Conservation (phyloP, 2,329 filamentous ascomycete species). For the Trichoderma citrinoviride region DNA sequence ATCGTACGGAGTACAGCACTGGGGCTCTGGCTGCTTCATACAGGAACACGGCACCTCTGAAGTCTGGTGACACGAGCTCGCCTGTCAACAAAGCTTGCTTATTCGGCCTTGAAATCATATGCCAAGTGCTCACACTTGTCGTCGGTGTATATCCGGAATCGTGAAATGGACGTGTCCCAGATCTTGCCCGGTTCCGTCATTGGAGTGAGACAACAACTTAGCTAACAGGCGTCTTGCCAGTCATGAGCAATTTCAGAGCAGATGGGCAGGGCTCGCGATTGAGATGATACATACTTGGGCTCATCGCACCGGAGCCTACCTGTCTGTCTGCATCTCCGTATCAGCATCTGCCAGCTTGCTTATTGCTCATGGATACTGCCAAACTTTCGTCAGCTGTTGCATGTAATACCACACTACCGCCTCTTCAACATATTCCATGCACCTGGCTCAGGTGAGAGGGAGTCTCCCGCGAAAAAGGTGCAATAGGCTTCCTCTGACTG, state of each 20-base stretch:
- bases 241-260: background rate
- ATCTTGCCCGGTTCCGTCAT: slow-evolving; percentile 1
- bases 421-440: no score
- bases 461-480: background rate
- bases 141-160: slow-evolving; percentile 3
- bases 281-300: background rate
- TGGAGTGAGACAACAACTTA: slow-evolving; percentile 1
- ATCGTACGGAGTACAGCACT: background rate
- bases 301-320: background rate
- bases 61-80: slow-evolving; percentile 11
- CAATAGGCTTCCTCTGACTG: background rate
- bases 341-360: slow-evolving; percentile 1
- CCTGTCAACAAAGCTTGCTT: slow-evolving; percentile 16
- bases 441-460: no score
- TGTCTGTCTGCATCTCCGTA: background rate
- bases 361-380: background rate
- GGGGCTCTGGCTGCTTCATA: background rate
- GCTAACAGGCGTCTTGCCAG: background rate
- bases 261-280: background rate
- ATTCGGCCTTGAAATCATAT: background rate
- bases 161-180: slow-evolving; percentile 8
- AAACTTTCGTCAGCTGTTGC: no score
- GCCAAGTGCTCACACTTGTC: background rate
- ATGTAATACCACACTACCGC: no score
- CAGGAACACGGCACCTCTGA: background rate